Base-by-base conservation (phyloP, 345 rosid genomes). In the Linum tenue region DNA sequence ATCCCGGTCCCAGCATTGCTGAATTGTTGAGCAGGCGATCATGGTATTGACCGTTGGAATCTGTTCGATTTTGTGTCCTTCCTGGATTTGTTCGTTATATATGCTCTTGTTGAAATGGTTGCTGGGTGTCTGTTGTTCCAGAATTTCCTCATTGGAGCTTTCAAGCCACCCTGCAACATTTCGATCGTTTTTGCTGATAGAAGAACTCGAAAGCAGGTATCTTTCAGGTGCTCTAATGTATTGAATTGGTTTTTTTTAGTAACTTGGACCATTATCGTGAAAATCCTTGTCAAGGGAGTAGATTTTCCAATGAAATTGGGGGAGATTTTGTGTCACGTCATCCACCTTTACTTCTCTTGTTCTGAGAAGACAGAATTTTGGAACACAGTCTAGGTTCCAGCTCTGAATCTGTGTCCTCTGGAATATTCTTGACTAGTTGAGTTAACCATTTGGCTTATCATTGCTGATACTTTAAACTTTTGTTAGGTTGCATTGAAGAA, bases 121-220 rank as follows among this genome's bases (percentile, higher is more conserved):
- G 53, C 11, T 48, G 15, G 15, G 50, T 48, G 3, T 48, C 53
- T 14, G 12, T 1, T 64, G 37, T 57, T 22, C n/a, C 74, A 82
- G 84, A 80, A 82, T 73, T 79, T 71, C 60, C 50, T 82, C 60
- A 56, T 73, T 22, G 86, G 84, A 75, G 86, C 82, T 76, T 82
- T 82, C 70, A 82, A 82, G 76, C 84, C 84, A 9, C 82, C 84
- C 39, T 82, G 84, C 55, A 73, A 44, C 35, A 55, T 82, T 64
- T 82, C 80, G 10, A 72, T 82, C 64, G 38, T 64, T 40, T 77
- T 82, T 51, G 67, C 77, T 11, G 84, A 80, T 73, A 82, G 77
- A 75, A 80, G 80, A 72, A 78, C 71, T 62, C 79, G 79, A 41
- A 78, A 80, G 73, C 80, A 82, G 86, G 86, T 80, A 67, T 44